Evolutionary conservation across 192 early-diverging fungal species (phyloP), one percentile per base, ranked within the genome.

Genomic region (Ramicandelaber brevisporus): DNA sequence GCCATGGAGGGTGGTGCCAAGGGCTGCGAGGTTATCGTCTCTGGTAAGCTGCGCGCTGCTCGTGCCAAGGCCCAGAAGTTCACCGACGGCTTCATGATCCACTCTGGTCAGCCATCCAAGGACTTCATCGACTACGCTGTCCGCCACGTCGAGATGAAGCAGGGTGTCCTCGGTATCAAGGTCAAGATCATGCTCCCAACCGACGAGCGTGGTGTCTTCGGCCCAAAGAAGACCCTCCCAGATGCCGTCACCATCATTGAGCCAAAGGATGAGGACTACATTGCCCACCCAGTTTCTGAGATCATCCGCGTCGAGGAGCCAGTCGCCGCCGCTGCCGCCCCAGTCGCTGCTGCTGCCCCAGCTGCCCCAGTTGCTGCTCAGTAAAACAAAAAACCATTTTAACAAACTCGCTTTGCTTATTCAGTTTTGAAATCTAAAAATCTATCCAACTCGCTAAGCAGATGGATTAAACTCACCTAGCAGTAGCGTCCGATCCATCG

Each of bases 51-150:
- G 44, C 87, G 92, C 62, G 92, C 77, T 57, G 87, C 87, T 39
- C 92, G 92, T 85, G 92, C 92, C 59, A 97, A 97, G 82, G 71
- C 92, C 33, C 92, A 93, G 92, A 97, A 97, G 77, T 97, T 97
- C 63, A 67, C 72, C 54, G 87, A 93, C 48, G 92, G 92, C 42
- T 93, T 97, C 76, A 90, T 97, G 86, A 78, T 96, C 59, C 86
- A 96, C 82, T 90, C 87, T 53, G 92, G 92, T 66, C 78, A 93
- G 59, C 92, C 92, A 56, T 78, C 84, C 50, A 59, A 65, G 52
- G 80, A 88, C 58, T 88, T 69, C 56, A 88, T 97, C 51, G 85
- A 92, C 70, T 61, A 66, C 29, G 87, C 92, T 31, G 77, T 85
- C 40, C 80, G 92, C 45, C 86, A 89, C 78, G 92, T 97, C 38